phyloP scores from a whole-genome alignment of 495 filamentous ascomycete genomes.

The Aspergillus panamensis region DNA sequence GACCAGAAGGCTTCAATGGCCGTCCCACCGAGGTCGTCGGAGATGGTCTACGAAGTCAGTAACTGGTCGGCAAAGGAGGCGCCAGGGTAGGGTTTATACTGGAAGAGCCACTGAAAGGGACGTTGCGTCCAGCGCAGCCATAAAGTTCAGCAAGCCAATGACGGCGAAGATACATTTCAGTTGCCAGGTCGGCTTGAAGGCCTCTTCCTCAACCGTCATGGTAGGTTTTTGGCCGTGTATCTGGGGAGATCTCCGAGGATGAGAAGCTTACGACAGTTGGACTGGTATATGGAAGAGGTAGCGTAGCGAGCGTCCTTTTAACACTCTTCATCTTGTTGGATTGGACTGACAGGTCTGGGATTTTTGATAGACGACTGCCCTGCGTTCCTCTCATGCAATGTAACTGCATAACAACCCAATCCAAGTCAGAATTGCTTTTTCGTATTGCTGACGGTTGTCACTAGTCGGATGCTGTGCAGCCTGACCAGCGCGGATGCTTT shows the following conservation, averaged over 20 bases:
- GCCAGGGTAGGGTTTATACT: conserved; percentile 39
- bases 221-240: not conserved
- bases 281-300: not conserved
- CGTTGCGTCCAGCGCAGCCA: conserved; percentile 66
- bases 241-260: not conserved
- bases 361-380: not conserved
- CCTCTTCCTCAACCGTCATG: not conserved
- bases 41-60: conserved; percentile 1
- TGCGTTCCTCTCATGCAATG: no score
- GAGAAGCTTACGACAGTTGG: not conserved
- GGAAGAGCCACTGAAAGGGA: conserved; percentile 67
- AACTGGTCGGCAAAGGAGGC: not conserved
- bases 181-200: not conserved
- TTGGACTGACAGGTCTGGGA: not conserved
- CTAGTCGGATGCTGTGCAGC: no score
- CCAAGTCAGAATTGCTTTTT: no score
- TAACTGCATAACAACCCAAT: no score
- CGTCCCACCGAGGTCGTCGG: conserved; percentile 36
- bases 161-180: conserved; percentile 6
- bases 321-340: not conserved
- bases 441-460: no score
- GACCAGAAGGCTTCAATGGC: conserved; percentile 53
- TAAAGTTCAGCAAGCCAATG: conserved; percentile 47
- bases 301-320: not conserved
- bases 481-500: no score